Evolutionary conservation across 306 rosid species (phyloP).

Genomic region (Urtica urens): DNA sequence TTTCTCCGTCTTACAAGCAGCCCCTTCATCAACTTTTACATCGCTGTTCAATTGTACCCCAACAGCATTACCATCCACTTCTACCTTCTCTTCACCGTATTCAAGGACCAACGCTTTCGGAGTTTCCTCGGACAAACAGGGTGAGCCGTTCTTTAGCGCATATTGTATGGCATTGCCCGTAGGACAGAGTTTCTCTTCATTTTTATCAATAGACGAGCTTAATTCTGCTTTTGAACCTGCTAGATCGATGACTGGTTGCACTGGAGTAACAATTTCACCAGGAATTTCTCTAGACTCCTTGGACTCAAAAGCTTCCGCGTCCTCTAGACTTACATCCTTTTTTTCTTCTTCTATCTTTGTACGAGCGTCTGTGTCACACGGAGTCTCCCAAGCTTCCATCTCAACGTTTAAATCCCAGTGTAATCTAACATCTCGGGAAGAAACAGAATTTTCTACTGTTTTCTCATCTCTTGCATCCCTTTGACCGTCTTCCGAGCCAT

Average conservation of each 20-base stretch:
- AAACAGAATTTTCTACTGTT: conserved; percentile 4
- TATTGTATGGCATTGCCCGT: conserved; percentile 5
- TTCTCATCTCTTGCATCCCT: background rate
- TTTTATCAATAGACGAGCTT: conserved; percentile 3
- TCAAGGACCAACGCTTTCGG: background rate
- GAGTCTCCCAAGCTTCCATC: conserved; percentile 29
- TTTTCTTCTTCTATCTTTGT: conserved; percentile 6
- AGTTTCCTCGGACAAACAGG: background rate
- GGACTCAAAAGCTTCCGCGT: conserved; percentile 8
- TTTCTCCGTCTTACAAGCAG: conserved; percentile 13
- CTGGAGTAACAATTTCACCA: background rate
- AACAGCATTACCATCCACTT: background rate
- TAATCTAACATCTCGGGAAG: conserved; percentile 22
- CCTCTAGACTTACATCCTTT: conserved; percentile 3
- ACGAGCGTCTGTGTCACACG: conserved; percentile 15
- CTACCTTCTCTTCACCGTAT: background rate
- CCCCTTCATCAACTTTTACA: conserved; percentile 11
- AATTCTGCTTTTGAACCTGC: conserved; percentile 8
- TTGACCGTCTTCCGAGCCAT: background rate
- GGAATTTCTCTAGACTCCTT: conserved; percentile 4
- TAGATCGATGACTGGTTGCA: conserved; percentile 5
- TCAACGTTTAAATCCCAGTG: conserved; percentile 33
- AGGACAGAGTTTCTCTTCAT: conserved; percentile 1
- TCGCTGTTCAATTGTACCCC: conserved; percentile 5
- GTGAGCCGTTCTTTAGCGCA: conserved; percentile 1